These are phyloP conservation scores for Chlorella vulgaris DNA, from an alignment of 139 green algal species.

Conservation along the genomic window DNA sequence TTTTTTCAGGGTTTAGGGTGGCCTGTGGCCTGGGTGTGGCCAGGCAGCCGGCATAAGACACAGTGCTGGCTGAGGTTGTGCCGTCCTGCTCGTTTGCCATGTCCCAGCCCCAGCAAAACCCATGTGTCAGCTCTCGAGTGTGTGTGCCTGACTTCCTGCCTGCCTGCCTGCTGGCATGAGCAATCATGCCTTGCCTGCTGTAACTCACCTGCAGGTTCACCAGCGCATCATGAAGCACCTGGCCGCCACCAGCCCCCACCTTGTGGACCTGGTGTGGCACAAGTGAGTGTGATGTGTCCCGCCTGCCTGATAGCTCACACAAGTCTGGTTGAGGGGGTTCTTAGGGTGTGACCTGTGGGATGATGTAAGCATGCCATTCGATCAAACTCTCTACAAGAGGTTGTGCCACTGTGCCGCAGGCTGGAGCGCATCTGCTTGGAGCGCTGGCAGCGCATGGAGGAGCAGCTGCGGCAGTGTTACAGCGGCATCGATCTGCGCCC, in stretches of 20 bases:
- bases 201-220: background rate
- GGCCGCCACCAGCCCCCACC: conserved; percentile 33
- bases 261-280: conserved; percentile 48
- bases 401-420: background rate
- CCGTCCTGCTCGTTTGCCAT: background rate
- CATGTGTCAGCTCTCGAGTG: background rate
- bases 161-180: background rate
- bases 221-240: conserved; percentile 55
- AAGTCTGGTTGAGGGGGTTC: too few species aligned
- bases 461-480: conserved; percentile 51
- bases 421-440: conserved; percentile 31
- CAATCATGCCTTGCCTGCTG: background rate
- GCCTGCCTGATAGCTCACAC: background rate
- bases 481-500: conserved; percentile 29
- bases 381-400: background rate
- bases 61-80: background rate
- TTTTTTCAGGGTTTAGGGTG: background rate
- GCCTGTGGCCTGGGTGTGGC: background rate
- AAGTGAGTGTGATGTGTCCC: conserved; percentile 1
- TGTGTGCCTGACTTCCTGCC: background rate
- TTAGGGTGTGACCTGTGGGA: too few species aligned
- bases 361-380: background rate
- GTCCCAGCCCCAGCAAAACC: background rate
- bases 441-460: conserved; percentile 37
- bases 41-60: too few species aligned